Conservation (phyloP, 495 filamentous ascomycete species). For the Aspergillus funiculosus region DNA sequence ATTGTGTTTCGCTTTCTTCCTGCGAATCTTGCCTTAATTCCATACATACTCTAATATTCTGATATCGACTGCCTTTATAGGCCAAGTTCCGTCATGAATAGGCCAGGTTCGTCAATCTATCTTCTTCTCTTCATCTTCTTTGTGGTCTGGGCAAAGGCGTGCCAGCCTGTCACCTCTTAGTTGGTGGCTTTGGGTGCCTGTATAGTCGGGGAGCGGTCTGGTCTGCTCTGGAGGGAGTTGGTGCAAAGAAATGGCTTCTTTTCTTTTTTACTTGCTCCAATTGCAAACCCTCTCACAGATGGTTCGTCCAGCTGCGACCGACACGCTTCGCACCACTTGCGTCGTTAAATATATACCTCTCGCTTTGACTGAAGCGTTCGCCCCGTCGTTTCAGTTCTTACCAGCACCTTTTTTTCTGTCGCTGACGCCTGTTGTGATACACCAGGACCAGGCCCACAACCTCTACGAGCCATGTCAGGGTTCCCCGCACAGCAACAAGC, state of each 20-base stretch:
- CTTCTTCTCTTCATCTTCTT: conserved; percentile 17
- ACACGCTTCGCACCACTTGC: conserved; percentile 22
- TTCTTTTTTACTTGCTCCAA: conserved; percentile 18
- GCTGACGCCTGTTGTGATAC: conserved; percentile 27
- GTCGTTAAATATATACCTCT: conserved; percentile 16
- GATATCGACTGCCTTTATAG: conserved; percentile 1
- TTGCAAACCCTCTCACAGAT: conserved; percentile 21
- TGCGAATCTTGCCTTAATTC: conserved; percentile 12
- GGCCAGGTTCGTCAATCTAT: conserved; percentile 38
- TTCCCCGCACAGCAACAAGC: conserved; percentile 63
- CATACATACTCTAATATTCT: background rate
- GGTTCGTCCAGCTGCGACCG: conserved; percentile 26
- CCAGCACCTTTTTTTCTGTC: conserved; percentile 14
- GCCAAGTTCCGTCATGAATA: conserved; percentile 30
- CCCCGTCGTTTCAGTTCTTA: background rate
- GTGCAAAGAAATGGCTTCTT: background rate
- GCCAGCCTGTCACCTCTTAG: conserved; percentile 3
- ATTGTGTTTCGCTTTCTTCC: conserved; percentile 15
- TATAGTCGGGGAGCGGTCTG: background rate
- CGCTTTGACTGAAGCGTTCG: conserved; percentile 16
- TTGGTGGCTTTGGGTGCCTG: conserved; percentile 2
- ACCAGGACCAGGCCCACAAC: conserved; percentile 60
- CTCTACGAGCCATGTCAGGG: conserved; percentile 63
- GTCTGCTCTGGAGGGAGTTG: background rate
- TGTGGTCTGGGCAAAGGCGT: conserved; percentile 12